These are phyloP conservation scores for Penicillium sp. DNA, from an alignment of 2,329 filamentous ascomycete species.

Conservation along the genomic window DNA sequence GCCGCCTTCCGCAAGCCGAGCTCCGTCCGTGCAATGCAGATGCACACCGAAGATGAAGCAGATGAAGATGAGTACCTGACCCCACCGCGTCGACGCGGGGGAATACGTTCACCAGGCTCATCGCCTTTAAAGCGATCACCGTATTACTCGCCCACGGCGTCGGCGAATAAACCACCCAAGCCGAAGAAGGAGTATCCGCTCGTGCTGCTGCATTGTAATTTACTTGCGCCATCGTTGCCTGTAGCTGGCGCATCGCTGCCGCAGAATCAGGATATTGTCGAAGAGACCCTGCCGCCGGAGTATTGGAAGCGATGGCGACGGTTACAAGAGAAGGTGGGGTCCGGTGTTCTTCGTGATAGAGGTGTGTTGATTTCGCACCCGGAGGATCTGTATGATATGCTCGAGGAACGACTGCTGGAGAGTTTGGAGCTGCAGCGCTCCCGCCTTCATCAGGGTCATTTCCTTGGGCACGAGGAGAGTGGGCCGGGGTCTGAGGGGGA, in stretches of 20 bases:
- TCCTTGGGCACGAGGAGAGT: slow-evolving; percentile 45
- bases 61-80: slow-evolving; percentile 45
- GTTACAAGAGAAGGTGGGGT: slow-evolving; percentile 57
- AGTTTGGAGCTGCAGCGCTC: slow-evolving; percentile 61
- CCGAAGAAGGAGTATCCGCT: slow-evolving; percentile 57
- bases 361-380: slow-evolving; percentile 67
- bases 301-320: slow-evolving; percentile 55
- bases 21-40: slow-evolving; percentile 50
- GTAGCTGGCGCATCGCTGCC: slow-evolving; percentile 44
- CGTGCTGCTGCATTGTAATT: slow-evolving; percentile 64
- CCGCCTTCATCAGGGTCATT: slow-evolving; percentile 64
- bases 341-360: slow-evolving; percentile 60
- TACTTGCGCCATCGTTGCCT: slow-evolving; percentile 58
- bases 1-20: slow-evolving; percentile 50
- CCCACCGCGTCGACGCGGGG: slow-evolving; percentile 36
- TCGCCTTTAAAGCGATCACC: slow-evolving; percentile 39
- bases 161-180: slow-evolving; percentile 36
- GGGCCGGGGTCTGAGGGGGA: slow-evolving; percentile 31
- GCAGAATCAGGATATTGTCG: slow-evolving; percentile 50
- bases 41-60: slow-evolving; percentile 47
- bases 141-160: slow-evolving; percentile 38
- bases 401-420: slow-evolving; percentile 66
- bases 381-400: slow-evolving; percentile 63
- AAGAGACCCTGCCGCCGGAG: slow-evolving; percentile 53
- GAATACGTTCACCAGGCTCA: slow-evolving; percentile 37